phyloP scores from a whole-genome alignment of 805 yeast genomes.

The Starmerella apicola region DNA sequence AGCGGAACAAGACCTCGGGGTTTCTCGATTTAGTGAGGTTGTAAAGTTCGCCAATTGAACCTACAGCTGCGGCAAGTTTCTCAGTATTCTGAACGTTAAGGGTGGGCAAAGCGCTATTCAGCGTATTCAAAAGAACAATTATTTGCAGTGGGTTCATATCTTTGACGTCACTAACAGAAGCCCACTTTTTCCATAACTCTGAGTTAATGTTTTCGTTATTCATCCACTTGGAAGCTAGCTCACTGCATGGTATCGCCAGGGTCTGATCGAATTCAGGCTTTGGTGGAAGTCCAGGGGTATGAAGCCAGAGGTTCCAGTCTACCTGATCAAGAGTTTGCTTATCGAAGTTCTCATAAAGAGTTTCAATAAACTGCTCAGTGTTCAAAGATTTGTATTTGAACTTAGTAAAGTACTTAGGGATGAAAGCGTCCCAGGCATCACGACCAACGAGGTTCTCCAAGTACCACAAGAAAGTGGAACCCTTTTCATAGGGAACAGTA shows the following conservation, averaged over 20 bases:
- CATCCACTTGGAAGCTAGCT: conserved; percentile 56
- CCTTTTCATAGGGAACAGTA: conserved; percentile 84
- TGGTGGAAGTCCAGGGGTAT: conserved; percentile 78
- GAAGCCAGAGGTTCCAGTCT: conserved; percentile 82
- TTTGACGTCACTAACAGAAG: conserved; percentile 39
- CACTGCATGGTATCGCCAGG: conserved; percentile 59
- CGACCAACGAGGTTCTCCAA: conserved; percentile 55
- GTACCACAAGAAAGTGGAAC: conserved; percentile 63
- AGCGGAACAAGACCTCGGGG: conserved; percentile 71
- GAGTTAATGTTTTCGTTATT: conserved; percentile 24
- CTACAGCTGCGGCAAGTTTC: conserved; percentile 27
- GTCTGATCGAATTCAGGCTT: conserved; percentile 70
- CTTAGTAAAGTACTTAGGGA: conserved; percentile 60
- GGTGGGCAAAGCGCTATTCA: conserved; percentile 33
- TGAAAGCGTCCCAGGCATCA: conserved; percentile 60
- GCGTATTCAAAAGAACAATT: conserved; percentile 63
- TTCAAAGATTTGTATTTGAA: conserved; percentile 64
- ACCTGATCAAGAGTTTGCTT: conserved; percentile 46
- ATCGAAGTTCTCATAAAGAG: conserved; percentile 52
- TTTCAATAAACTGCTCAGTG: conserved; percentile 66
- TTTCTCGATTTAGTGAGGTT: conserved; percentile 45
- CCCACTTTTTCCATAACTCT: conserved; percentile 24
- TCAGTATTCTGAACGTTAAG: conserved; percentile 24
- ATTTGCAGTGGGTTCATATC: conserved; percentile 61
- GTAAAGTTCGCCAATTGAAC: conserved; percentile 31